phyloP scores from a whole-genome alignment of 805 yeast genomes.

The Jamesozyma gamospora region DNA sequence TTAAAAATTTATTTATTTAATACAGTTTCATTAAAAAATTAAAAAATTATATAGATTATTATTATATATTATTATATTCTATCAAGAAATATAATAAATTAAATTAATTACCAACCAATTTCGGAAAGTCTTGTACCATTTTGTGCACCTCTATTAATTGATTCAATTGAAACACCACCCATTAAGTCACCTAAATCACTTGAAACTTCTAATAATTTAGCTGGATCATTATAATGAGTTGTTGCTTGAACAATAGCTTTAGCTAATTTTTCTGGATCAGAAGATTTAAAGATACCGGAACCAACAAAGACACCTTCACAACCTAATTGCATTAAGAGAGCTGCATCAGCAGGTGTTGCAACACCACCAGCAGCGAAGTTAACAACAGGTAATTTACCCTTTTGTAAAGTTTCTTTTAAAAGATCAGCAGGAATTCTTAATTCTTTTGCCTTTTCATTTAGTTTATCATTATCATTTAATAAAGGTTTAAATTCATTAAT shows the following conservation, averaged over 20 bases:
- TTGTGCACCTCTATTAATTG: conserved; percentile 31
- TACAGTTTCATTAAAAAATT: too few species aligned
- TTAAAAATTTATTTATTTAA: too few species aligned
- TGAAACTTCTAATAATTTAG: conserved; percentile 50
- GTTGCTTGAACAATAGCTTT: conserved; percentile 73
- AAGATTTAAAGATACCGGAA: conserved; percentile 67
- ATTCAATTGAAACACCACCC: conserved; percentile 57
- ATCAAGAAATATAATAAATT: background rate
- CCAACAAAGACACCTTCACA: conserved; percentile 73
- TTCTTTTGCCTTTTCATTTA: conserved; percentile 43
- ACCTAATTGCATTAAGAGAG: conserved; percentile 72
- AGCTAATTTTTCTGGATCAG: conserved; percentile 63
- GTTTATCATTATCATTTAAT: conserved; percentile 34
- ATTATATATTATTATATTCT: too few species aligned
- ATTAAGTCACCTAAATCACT: conserved; percentile 65
- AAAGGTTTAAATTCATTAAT: conserved; percentile 34
- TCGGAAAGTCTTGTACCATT: conserved; percentile 29
- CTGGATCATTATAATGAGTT: conserved; percentile 55
- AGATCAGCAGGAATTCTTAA: conserved; percentile 51
- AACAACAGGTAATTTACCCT: conserved; percentile 67
- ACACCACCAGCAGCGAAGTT: conserved; percentile 86
- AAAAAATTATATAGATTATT: too few species aligned
- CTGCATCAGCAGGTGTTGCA: conserved; percentile 84
- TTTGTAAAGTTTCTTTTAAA: conserved; percentile 34
- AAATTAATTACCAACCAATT: conserved; percentile 38